Percentiles rank a stretch among this genome's conserved stretches.
Conservation (phyloP, 208 protist species). For the Acanthamoeba healyi region DNA sequence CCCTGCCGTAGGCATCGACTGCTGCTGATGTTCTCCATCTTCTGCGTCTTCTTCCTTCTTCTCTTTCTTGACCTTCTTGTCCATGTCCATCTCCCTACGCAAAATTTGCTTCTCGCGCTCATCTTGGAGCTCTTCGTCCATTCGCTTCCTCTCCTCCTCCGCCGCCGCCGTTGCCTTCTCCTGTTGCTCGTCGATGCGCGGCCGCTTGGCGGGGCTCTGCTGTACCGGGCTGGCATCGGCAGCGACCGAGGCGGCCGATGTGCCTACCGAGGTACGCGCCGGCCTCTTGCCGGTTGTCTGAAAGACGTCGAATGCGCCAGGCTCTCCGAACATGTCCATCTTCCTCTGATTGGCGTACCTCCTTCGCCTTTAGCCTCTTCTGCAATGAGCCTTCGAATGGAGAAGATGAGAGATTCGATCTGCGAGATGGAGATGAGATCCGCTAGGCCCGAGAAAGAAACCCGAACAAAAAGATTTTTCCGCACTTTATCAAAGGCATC, state of each 20-base stretch:
- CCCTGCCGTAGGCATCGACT: background rate
- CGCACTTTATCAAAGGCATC: background rate
- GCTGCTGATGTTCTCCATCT: background rate
- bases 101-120: background rate
- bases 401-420: too few relatives aligned
- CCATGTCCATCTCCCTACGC: background rate
- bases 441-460: conserved; percentile 9
- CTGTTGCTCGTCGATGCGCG: background rate
- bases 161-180: background rate
- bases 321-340: conserved; percentile 14
- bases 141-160: background rate
- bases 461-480: background rate
- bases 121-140: background rate
- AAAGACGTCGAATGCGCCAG: conserved; percentile 17
- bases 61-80: background rate
- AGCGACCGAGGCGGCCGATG: too few relatives aligned
- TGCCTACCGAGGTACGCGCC: background rate
- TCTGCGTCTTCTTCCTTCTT: background rate
- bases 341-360: too few relatives aligned
- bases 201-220: background rate
- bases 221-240: background rate
- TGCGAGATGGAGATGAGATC: background rate
- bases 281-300: background rate
- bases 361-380: background rate
- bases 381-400: background rate